phyloP scores from a whole-genome alignment of 495 filamentous ascomycete species.

The Podospora appendiculata region DNA sequence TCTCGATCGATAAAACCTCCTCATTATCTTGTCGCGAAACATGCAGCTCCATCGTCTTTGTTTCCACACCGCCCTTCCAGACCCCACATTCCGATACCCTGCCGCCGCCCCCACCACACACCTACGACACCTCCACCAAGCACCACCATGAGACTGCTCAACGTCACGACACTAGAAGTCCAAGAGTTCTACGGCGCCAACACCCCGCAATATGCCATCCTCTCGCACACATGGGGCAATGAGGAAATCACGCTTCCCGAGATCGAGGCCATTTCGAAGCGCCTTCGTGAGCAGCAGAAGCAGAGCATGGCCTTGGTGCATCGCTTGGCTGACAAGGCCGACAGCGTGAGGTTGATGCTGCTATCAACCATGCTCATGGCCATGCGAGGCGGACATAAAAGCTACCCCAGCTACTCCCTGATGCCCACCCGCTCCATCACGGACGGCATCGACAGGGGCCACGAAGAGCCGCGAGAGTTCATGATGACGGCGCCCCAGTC shows the following conservation, averaged over 20 bases:
- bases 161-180: constrained; percentile 25
- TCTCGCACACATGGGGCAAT: constrained; percentile 36
- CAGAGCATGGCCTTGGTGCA: background rate
- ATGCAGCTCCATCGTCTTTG: background rate
- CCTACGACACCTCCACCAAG: too few species aligned
- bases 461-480: background rate
- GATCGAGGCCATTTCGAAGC: constrained; percentile 11
- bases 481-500: background rate
- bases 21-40: background rate
- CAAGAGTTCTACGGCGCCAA: constrained; percentile 22
- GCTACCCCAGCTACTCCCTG: background rate
- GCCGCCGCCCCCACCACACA: background rate
- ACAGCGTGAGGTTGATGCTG: constrained; percentile 17
- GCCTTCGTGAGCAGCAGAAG: constrained; percentile 6
- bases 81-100: background rate
- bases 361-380: constrained; percentile 19
- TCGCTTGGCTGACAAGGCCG: constrained; percentile 1
- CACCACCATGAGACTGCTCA: constrained; percentile 30
- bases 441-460: constrained; percentile 3
- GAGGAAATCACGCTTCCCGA: constrained; percentile 26
- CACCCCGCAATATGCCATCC: constrained; percentile 32
- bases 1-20: background rate
- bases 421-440: constrained; percentile 5
- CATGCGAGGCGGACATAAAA: constrained; percentile 9
- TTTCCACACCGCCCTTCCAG: background rate